Base-by-base conservation (phyloP, 768 basidiomycete genomes). In the Dendrothele bispora region DNA sequence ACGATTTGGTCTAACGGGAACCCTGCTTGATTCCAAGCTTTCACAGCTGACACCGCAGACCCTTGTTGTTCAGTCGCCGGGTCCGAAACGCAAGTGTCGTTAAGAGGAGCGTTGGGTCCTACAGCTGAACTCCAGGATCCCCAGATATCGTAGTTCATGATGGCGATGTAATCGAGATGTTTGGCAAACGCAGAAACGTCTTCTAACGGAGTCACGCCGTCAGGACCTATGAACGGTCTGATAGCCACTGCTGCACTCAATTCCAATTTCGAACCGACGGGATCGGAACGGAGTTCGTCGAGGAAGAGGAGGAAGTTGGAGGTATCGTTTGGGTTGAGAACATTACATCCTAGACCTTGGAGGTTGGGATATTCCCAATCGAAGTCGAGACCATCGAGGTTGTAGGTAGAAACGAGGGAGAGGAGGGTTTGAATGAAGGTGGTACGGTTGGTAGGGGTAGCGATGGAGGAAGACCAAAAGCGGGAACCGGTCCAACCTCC, bases 101-200 rank as follows among this genome's bases (percentile, higher is more conserved):
- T 70, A n/a, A 97, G 77, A 7, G 95, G 93, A 4, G 94, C 84
- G 64, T 95, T 95, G 11, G 95, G 87, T 2, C 94, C 95, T 36
- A 83, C 73, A 47, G 82, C 62, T 55, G 71, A 62, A 63, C 76
- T 81, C 79, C 82, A 87, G 5, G 77, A 65, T 24, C 84, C 83
- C 46, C 72, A 84, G 39, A 88, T 60, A 50, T 87, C 86, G 60
- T 88, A 88, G 67, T 85, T 84, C 86, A 88, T 87, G 55, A 78
- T 62, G 18, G 67, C 65, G 20, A 78, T 65, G 54, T 62, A 77
- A 59, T 77, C 66, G 3, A 97, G 76, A 15, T 86, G 79, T 5
- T 78, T 61, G 2, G 85, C 86, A 57, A 94, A 95, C 0, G 56
- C 82, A 14, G 82, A 76, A n/a, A 92, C 84, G 59, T 91, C 74